Conservation (phyloP, 441 rosid genomes). For the Theobroma grandiflorum region DNA sequence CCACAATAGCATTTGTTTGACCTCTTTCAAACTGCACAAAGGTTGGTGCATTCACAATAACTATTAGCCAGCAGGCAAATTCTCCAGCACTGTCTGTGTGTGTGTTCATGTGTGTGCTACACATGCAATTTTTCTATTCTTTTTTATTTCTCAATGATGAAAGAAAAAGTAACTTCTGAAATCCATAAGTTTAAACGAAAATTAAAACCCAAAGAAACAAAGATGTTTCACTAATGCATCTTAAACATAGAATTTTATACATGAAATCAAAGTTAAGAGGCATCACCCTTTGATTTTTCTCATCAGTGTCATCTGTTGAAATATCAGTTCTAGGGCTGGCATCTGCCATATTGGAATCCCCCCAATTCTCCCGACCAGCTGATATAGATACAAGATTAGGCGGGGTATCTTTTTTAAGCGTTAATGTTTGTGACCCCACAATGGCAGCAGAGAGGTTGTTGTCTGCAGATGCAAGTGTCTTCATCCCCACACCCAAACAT, state of each 20-base stretch:
- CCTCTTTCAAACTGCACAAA: conserved; percentile 71
- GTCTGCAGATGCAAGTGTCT: conserved; percentile 52
- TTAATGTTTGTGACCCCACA: conserved; percentile 44
- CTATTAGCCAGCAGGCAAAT: neutral
- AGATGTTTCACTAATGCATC: neutral
- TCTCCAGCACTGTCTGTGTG: neutral
- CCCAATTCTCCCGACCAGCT: conserved; percentile 61
- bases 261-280: conserved; percentile 25
- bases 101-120: neutral
- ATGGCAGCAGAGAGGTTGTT: conserved; percentile 41
- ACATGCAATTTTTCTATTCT: neutral
- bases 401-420: conserved; percentile 47
- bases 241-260: neutral
- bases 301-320: conserved; percentile 87
- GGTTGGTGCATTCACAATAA: neutral
- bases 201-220: neutral
- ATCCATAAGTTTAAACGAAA: conserved; percentile 5
- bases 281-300: conserved; percentile 72
- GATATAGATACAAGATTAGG: conserved; percentile 48
- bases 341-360: conserved; percentile 66
- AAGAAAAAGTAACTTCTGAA: conserved; percentile 8
- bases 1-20: conserved; percentile 46
- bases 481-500: conserved; percentile 6
- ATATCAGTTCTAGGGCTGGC: conserved; percentile 79
- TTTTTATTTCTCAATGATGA: conserved; percentile 1